Evolutionary conservation across 768 basidiomycete genomes (phyloP), one percentile per base, ranked within the genome.

Genomic region (Pleurotus citrinopileatus): DNA sequence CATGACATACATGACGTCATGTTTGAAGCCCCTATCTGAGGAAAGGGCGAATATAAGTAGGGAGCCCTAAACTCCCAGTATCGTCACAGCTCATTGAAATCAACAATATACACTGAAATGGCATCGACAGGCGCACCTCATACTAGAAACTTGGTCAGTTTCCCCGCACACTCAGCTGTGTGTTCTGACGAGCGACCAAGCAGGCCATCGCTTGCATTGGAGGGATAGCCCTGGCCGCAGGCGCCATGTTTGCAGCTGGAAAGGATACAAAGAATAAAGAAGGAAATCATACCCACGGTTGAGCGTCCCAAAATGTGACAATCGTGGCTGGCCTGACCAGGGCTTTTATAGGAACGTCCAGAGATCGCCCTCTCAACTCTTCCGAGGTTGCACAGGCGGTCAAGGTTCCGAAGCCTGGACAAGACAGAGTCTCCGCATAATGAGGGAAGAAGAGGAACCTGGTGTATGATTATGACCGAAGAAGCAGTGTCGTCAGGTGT

Each of bases 151-250:
- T 44, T 27, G 38, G 52, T 34, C 2, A 25, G 52, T 20, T 12
- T 42, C 19, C 7, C 6, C 3, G 12, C 7, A 1, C 17, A 15
- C 1, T 3, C 25, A 9, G 8, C 1, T 23, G 8, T 22, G 17
- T 29, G 13, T 13, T 15, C 15, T 25, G 40, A 7, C 8, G 8
- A 40, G 15, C 12, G 19, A n/a, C 2, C 7, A 2, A 13, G 17
- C 34, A 59, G 56, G 58, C 58, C 13, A 37, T 59, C 10, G 56
- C 53, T 23, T 57, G 57, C 25, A 56, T 46, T 15, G 56, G 58
- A 27, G 58, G 56, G 7, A 54, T 59, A 7, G 38, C 45, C 13
- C 38, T 59, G 3, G 52, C 56, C 8, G 32, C 50, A 10, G 58
- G 45, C 13, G 56, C 45, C n/a, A 57, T 57, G 56, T 47, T 47